Evolutionary conservation across 495 filamentous ascomycete genomes (phyloP).

Genomic region (Trichoderma gamsii): DNA sequence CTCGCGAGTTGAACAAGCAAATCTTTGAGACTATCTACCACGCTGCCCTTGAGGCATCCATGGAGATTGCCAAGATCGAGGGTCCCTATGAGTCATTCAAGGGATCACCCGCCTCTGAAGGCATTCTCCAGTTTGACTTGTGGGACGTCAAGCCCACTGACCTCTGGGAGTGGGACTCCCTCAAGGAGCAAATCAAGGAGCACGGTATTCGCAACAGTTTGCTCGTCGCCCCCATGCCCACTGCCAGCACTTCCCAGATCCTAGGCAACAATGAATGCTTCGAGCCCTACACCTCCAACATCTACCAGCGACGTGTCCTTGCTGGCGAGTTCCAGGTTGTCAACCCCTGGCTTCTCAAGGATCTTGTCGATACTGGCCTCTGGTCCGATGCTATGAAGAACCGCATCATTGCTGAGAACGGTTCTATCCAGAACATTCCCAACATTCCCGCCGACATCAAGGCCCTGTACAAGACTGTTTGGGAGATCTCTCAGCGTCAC

Average conservation of each 20-base stretch:
- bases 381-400: constrained; percentile 99
- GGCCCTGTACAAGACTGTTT: constrained; percentile 97
- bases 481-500: constrained; percentile 96
- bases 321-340: constrained; percentile 99
- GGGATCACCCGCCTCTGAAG: constrained; percentile 90
- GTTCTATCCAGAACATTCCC: constrained; percentile 91
- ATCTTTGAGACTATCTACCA: constrained; percentile 99
- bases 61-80: constrained; percentile 71
- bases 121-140: constrained; percentile 97
- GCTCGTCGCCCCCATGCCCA: constrained; percentile 95
- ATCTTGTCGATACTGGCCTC: constrained; percentile 93
- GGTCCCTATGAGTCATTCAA: constrained; percentile 86
- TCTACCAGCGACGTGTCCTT: constrained; percentile 96
- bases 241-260: constrained; percentile 92
- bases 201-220: constrained; percentile 91
- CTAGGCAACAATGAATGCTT: constrained; percentile 99
- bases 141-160: constrained; percentile 89
- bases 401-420: constrained; percentile 94
- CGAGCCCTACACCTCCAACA: constrained; percentile 98
- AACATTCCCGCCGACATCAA: constrained; percentile 96
- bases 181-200: constrained; percentile 87
- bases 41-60: constrained; percentile 82
- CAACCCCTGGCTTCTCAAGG: constrained; percentile 98
- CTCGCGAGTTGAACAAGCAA: constrained; percentile 88
- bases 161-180: constrained; percentile 89